Evolutionary conservation across 78 protist species (phyloP).

Genomic region (Dictyostelium intermedium): DNA sequence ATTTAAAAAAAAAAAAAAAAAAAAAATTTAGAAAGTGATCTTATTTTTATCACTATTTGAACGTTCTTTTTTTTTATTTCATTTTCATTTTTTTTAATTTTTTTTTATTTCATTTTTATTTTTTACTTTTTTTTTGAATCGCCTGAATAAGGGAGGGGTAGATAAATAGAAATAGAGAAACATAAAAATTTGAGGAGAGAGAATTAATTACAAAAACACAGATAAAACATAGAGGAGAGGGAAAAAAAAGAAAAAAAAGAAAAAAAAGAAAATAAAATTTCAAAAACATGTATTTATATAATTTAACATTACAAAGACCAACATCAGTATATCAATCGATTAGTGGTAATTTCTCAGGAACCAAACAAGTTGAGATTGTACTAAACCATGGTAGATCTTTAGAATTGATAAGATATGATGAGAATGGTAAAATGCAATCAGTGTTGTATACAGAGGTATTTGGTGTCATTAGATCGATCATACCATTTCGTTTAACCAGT

Average conservation of each 20-base stretch:
- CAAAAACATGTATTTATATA: constrained; percentile 88
- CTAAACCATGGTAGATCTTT: constrained; percentile 66
- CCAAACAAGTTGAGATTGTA: constrained; percentile 34
- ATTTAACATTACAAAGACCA: constrained; percentile 89
- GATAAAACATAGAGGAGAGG: no score
- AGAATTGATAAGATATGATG: constrained; percentile 91
- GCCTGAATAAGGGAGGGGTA: background rate
- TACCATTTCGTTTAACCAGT: constrained; percentile 90
- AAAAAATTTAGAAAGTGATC: background rate
- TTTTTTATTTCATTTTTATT: background rate
- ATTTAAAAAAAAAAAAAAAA: no score
- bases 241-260: no score
- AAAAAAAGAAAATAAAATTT: background rate
- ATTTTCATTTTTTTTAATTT: background rate
- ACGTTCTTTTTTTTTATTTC: background rate
- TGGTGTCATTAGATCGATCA: constrained; percentile 92
- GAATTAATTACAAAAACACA: no score
- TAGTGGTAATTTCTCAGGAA: constrained; percentile 92
- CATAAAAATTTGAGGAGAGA: no score
- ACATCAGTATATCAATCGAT: constrained; percentile 87
- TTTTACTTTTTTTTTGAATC: background rate
- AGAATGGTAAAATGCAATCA: constrained; percentile 80
- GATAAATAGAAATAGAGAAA: no score
- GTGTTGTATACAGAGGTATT: constrained; percentile 87
- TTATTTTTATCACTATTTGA: background rate